Conservation (phyloP, 2,329 filamentous ascomycete genomes). For the Microascus cirrosus region DNA sequence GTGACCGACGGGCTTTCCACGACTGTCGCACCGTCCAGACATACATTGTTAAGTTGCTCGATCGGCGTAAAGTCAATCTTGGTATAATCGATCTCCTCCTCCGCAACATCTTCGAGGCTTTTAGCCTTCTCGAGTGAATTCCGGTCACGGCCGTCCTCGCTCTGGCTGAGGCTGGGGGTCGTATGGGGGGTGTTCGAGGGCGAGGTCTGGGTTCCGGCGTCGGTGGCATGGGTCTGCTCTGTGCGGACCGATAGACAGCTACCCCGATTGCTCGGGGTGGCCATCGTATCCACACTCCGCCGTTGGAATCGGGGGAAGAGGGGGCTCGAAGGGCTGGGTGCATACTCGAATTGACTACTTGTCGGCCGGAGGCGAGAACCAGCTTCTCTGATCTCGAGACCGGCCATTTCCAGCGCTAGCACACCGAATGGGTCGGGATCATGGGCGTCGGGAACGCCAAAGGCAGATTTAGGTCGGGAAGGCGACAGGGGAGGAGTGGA, state of each 20-base stretch:
- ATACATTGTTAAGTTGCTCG: conserved; percentile 28
- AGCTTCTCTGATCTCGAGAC: conserved; percentile 84
- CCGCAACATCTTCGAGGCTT: conserved; percentile 27
- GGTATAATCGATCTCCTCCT: conserved; percentile 47
- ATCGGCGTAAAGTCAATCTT: conserved; percentile 42
- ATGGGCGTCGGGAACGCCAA: conserved; percentile 67
- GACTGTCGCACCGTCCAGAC: conserved; percentile 16
- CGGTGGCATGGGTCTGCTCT: conserved; percentile 60
- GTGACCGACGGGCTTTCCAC: conserved; percentile 6
- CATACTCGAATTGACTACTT: conserved; percentile 75
- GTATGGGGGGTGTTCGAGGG: conserved; percentile 40
- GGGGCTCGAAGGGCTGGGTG: conserved; percentile 65
- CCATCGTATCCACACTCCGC: conserved; percentile 57
- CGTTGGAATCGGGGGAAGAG: conserved; percentile 46
- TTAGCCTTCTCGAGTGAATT: conserved; percentile 22
- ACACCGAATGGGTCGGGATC: conserved; percentile 92
- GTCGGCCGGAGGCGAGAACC: conserved; percentile 57
- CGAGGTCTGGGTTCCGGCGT: conserved; percentile 54
- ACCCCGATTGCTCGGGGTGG: conserved; percentile 50
- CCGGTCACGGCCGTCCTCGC: conserved; percentile 36
- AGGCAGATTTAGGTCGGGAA: conserved; percentile 31
- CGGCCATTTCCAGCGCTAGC: conserved; percentile 79
- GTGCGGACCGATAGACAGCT: conserved; percentile 67
- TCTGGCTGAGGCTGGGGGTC: conserved; percentile 41
- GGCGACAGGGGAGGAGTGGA: conserved; percentile 18